Conservation (phyloP, 2,329 filamentous ascomycete species). For the Graphilbum fragrans region DNA sequence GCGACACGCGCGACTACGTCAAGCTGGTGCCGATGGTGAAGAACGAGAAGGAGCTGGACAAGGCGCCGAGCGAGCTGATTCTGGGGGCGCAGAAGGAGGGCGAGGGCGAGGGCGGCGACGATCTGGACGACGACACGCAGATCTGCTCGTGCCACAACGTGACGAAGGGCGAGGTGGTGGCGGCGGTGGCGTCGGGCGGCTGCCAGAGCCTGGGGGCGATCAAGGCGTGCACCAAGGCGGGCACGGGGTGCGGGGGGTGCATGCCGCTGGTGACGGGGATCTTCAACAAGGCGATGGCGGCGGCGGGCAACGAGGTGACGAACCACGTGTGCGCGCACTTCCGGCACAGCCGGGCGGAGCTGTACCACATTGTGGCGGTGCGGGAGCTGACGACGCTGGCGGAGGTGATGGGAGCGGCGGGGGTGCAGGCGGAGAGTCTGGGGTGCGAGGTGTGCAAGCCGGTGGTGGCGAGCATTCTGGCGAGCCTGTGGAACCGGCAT, state of each 20-base stretch:
- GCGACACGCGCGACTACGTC: slow-evolving; percentile 81
- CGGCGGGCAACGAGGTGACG: slow-evolving; percentile 76
- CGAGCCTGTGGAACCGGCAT: slow-evolving; percentile 74
- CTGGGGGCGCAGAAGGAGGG: slow-evolving; percentile 63
- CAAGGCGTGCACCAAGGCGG: slow-evolving; percentile 84
- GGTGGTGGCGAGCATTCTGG: slow-evolving; percentile 65
- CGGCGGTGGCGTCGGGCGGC: slow-evolving; percentile 59
- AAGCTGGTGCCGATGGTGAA: slow-evolving; percentile 83
- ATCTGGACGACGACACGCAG: slow-evolving; percentile 69
- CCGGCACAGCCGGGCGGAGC: slow-evolving; percentile 63
- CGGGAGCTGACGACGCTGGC: slow-evolving; percentile 62
- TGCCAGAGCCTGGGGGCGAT: slow-evolving; percentile 75
- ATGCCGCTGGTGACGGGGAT: slow-evolving; percentile 81
- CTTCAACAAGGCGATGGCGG: slow-evolving; percentile 78
- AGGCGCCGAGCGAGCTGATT: slow-evolving; percentile 72
- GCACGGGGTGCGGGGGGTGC: slow-evolving; percentile 82
- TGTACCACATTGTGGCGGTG: slow-evolving; percentile 82
- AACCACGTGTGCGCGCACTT: slow-evolving; percentile 83
- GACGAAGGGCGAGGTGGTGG: slow-evolving; percentile 67
- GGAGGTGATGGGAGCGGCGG: slow-evolving; percentile 68
- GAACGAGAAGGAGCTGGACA: slow-evolving; percentile 64
- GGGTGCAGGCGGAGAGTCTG: slow-evolving; percentile 51
- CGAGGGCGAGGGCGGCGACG: slow-evolving; percentile 62
- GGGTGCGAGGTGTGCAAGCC: slow-evolving; percentile 87
- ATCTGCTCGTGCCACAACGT: slow-evolving; percentile 93